These are phyloP conservation scores for Corylus americana DNA, from an alignment of 306 rosid species.

Conservation along the genomic window DNA sequence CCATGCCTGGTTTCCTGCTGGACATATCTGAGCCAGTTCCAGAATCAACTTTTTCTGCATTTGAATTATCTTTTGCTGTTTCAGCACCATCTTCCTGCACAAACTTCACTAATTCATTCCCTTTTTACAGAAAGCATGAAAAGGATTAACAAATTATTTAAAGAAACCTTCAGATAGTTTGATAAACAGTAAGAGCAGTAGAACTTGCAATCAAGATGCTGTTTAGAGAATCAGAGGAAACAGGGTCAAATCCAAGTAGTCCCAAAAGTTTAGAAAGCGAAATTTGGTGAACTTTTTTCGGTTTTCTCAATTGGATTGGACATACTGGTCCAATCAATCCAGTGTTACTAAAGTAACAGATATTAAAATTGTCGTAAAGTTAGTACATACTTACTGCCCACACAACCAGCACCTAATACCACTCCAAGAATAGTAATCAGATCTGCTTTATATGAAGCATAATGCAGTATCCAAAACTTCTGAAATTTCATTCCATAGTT, in stretches of 20 bases:
- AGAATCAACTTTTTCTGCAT: conserved; percentile 43
- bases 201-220: not conserved
- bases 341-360: not conserved
- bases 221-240: not conserved
- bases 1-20: conserved; percentile 55
- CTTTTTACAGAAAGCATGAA: conserved; percentile 7
- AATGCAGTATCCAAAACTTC: too few relatives aligned
- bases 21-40: conserved; percentile 27
- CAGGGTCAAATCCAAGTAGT: not conserved
- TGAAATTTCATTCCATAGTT: too few relatives aligned
- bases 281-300: not conserved
- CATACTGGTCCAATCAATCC: not conserved
- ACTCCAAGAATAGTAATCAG: too few relatives aligned
- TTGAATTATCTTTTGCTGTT: conserved; percentile 42
- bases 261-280: not conserved
- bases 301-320: not conserved
- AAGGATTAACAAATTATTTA: not conserved
- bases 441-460: too few relatives aligned
- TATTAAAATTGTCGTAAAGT: too few relatives aligned
- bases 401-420: not conserved
- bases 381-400: too few relatives aligned
- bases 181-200: not conserved
- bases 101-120: conserved; percentile 28
- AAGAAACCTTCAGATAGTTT: conserved; percentile 6
- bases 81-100: conserved; percentile 54